phyloP scores from a whole-genome alignment of 2,329 filamentous ascomycete species.

The Ceratocystis variospora region DNA sequence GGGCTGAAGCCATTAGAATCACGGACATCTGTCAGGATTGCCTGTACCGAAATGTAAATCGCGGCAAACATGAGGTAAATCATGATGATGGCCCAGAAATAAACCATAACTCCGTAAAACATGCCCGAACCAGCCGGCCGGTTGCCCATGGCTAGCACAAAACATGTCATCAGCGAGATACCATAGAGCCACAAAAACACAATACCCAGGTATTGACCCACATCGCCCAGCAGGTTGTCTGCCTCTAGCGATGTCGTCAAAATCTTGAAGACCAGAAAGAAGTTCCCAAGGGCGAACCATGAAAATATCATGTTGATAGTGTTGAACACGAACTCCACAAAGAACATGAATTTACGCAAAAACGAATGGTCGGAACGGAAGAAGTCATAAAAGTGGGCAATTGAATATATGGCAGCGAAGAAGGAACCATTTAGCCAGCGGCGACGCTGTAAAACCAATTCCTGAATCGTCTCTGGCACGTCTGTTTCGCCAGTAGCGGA shows the following conservation, averaged over 20 bases:
- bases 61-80: slow-evolving; percentile 90
- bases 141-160: slow-evolving; percentile 88
- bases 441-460: slow-evolving; percentile 88
- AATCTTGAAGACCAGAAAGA: slow-evolving; percentile 98
- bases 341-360: slow-evolving; percentile 74
- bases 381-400: slow-evolving; percentile 91
- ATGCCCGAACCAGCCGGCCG: slow-evolving; percentile 85
- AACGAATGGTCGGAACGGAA: slow-evolving; percentile 85
- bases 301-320: slow-evolving; percentile 95
- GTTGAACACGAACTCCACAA: slow-evolving; percentile 88
- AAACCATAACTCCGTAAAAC: slow-evolving; percentile 94
- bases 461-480: slow-evolving; percentile 84
- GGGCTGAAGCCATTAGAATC: slow-evolving; percentile 52
- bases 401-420: slow-evolving; percentile 91
- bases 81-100: slow-evolving; percentile 96
- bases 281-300: slow-evolving; percentile 97
- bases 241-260: slow-evolving; percentile 73
- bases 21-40: slow-evolving; percentile 58
- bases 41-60: slow-evolving; percentile 80
- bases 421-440: slow-evolving; percentile 97
- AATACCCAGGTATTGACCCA: slow-evolving; percentile 68
- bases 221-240: slow-evolving; percentile 53
- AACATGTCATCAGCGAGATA: slow-evolving; percentile 81
- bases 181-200: slow-evolving; percentile 96
- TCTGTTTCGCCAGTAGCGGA: slow-evolving; percentile 94